Conservation (phyloP, 2,329 filamentous ascomycete species). For the Arthrobotrys musiformis region DNA sequence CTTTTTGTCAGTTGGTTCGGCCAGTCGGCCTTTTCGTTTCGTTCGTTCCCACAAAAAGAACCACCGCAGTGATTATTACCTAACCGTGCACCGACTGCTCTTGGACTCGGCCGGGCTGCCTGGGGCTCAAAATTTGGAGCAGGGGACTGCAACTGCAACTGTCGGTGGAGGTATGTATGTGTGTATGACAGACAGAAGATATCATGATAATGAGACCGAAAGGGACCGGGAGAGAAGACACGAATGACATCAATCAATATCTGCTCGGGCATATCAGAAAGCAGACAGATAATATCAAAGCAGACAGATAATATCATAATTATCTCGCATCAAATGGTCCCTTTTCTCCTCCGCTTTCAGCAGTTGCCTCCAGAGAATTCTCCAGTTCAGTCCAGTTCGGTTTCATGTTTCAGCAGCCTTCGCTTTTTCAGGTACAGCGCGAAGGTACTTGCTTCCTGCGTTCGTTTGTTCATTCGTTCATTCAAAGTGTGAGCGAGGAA, state of each 20-base stretch:
- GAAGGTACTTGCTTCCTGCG: conserved; percentile 10
- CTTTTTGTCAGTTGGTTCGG: background rate
- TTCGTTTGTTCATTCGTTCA: background rate
- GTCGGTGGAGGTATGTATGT: too few relatives aligned
- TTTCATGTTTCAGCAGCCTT: conserved; percentile 45
- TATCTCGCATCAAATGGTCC: conserved; percentile 29
- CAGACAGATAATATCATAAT: conserved; percentile 13
- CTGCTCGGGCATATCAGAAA: background rate
- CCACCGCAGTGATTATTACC: conserved; percentile 9
- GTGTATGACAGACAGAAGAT: background rate
- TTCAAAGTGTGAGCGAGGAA: too few relatives aligned
- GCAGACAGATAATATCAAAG: background rate
- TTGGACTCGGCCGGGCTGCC: background rate
- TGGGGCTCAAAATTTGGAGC: too few relatives aligned
- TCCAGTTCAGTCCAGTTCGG: conserved; percentile 12
- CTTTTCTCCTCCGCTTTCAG: conserved; percentile 20
- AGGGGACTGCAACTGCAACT: too few relatives aligned
- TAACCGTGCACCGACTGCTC: background rate
- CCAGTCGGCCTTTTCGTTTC: background rate
- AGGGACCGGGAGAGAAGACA: background rate
- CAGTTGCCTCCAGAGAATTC: conserved; percentile 2
- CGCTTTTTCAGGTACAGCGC: conserved; percentile 23
- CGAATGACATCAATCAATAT: background rate
- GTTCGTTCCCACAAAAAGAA: background rate
- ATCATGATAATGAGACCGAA: background rate